Conservation (phyloP, 2,329 filamentous ascomycete genomes). For the Volutella citrinella region DNA sequence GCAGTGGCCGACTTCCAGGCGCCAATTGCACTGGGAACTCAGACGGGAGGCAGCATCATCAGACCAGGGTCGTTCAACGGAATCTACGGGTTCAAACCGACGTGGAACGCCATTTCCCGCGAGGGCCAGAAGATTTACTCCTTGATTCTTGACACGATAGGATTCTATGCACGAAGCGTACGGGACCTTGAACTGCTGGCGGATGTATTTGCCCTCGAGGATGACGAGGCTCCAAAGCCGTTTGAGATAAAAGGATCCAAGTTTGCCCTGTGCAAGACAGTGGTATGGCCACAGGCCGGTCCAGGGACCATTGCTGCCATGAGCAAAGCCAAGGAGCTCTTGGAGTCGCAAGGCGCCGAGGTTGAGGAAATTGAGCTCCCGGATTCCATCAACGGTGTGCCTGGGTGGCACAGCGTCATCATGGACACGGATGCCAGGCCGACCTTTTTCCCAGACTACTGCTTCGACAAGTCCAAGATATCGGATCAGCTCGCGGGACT, state of each 20-base stretch:
- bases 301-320: constrained; percentile 42
- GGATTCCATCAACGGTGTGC: constrained; percentile 43
- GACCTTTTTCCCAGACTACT: constrained; percentile 54
- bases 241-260: constrained; percentile 43
- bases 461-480: constrained; percentile 44
- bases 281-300: constrained; percentile 47
- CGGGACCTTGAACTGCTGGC: constrained; percentile 57
- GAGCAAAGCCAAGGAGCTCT: constrained; percentile 35
- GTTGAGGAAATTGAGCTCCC: constrained; percentile 56
- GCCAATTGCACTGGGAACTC: constrained; percentile 59
- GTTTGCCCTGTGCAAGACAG: constrained; percentile 54
- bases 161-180: constrained; percentile 56
- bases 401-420: constrained; percentile 50
- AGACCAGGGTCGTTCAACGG: constrained; percentile 64
- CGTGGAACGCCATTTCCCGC: constrained; percentile 59
- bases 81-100: constrained; percentile 64
- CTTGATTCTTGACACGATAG: constrained; percentile 59
- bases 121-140: constrained; percentile 61
- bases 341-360: constrained; percentile 46
- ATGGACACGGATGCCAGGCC: constrained; percentile 50
- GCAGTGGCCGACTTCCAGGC: constrained; percentile 64
- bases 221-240: constrained; percentile 39
- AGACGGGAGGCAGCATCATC: constrained; percentile 64
- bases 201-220: constrained; percentile 50
- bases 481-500: constrained; percentile 42